Conservation (phyloP, 75 land plant genomes). For the Cunninghamia lanceolata region DNA sequence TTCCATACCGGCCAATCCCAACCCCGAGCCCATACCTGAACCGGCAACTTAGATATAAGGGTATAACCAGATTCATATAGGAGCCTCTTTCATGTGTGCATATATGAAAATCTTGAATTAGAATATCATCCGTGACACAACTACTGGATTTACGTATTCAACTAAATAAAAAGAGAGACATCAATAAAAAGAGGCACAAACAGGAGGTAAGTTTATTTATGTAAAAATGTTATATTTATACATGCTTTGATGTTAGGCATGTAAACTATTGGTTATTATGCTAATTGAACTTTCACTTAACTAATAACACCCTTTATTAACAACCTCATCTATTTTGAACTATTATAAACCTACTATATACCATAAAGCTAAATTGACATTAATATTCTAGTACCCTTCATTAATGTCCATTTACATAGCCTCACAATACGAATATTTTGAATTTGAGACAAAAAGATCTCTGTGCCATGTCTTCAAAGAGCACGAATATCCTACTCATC, state of each 20-base stretch:
- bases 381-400: not conserved
- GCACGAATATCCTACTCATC: not conserved
- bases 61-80: too few relatives aligned
- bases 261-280: not conserved
- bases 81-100: too few relatives aligned
- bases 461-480: not conserved
- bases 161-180: too few relatives aligned
- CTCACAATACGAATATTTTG: not conserved
- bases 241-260: not conserved
- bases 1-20: too few relatives aligned
- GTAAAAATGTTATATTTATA: not conserved
- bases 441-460: not conserved
- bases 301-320: not conserved
- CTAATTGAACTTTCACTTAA: not conserved
- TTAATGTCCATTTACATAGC: not conserved
- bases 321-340: not conserved
- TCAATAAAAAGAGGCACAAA: not conserved
- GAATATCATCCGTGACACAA: not conserved
- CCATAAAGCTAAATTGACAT: not conserved
- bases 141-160: not conserved
- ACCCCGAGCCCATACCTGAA: too few relatives aligned
- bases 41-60: too few relatives aligned
- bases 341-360: not conserved
- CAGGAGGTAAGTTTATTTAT: not conserved
- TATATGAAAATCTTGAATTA: too few relatives aligned